These are phyloP conservation scores for Colletotrichum paranaense DNA, from an alignment of 2,329 filamentous ascomycete species.

Conservation along the genomic window DNA sequence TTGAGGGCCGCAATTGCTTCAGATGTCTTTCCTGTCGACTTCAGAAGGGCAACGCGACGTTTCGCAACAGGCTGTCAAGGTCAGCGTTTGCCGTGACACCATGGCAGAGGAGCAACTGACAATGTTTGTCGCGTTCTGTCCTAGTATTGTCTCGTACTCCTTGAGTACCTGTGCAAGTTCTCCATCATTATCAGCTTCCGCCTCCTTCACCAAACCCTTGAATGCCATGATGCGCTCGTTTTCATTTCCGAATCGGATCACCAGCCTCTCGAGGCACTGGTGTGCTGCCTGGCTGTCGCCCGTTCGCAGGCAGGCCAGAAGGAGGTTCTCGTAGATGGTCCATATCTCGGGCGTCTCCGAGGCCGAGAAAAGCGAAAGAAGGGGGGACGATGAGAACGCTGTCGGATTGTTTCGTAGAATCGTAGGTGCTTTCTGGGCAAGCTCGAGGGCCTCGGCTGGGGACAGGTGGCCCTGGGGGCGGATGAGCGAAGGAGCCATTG, in stretches of 20 bases:
- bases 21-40: constrained; percentile 73
- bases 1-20: constrained; percentile 83
- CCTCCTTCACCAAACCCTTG: constrained; percentile 85
- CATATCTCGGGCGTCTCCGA: constrained; percentile 84
- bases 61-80: constrained; percentile 80
- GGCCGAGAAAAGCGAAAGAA: constrained; percentile 64
- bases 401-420: constrained; percentile 66
- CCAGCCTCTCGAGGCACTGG: constrained; percentile 79
- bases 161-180: constrained; percentile 77
- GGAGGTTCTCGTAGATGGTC: constrained; percentile 86
- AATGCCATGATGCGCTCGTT: constrained; percentile 92
- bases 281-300: constrained; percentile 84
- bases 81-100: constrained; percentile 42
- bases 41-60: constrained; percentile 82
- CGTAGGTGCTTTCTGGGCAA: constrained; percentile 70
- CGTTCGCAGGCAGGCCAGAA: constrained; percentile 85
- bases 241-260: constrained; percentile 80
- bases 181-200: constrained; percentile 73
- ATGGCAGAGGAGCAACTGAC: constrained; percentile 58
- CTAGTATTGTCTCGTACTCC: constrained; percentile 81
- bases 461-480: constrained; percentile 68
- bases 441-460: constrained; percentile 64
- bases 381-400: constrained; percentile 64
- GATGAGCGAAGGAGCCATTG: constrained; percentile 65
- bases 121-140: constrained; percentile 81